These are phyloP conservation scores for Hericium erinaceus DNA, from an alignment of 768 basidiomycete genomes.

Conservation along the genomic window DNA sequence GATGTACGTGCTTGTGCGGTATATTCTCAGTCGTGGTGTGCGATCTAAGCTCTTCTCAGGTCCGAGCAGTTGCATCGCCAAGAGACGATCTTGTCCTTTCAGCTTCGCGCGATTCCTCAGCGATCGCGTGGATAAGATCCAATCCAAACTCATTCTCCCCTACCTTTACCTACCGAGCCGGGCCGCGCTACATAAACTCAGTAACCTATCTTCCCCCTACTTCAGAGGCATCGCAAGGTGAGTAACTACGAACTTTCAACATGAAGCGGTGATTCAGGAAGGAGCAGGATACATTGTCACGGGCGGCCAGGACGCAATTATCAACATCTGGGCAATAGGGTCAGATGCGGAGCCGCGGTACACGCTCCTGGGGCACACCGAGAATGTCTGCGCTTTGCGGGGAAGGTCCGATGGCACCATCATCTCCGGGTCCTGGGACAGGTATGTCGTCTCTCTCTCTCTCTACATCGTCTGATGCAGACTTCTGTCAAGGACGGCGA, in stretches of 20 bases:
- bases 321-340: slow-evolving; percentile 73
- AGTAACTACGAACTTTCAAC: slow-evolving; percentile 9
- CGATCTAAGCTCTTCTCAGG: slow-evolving; percentile 38
- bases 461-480: not conserved
- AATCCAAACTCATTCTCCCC: slow-evolving; percentile 43
- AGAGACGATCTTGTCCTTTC: slow-evolving; percentile 74
- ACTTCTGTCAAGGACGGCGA: slow-evolving; percentile 61
- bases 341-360: slow-evolving; percentile 67
- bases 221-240: slow-evolving; percentile 61
- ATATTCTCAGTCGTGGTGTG: slow-evolving; percentile 4
- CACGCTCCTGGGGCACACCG: slow-evolving; percentile 79
- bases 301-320: slow-evolving; percentile 82
- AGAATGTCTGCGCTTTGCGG: slow-evolving; percentile 84
- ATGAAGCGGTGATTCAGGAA: slow-evolving; percentile 7
- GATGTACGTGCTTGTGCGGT: slow-evolving; percentile 45
- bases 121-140: slow-evolving; percentile 72
- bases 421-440: slow-evolving; percentile 96
- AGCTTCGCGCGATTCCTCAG: slow-evolving; percentile 85
- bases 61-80: slow-evolving; percentile 73
- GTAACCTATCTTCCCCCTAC: slow-evolving; percentile 60
- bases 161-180: slow-evolving; percentile 47
- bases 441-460: slow-evolving; percentile 36
- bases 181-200: slow-evolving; percentile 72
- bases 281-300: slow-evolving; percentile 61
- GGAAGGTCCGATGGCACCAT: slow-evolving; percentile 62